Conservation (phyloP, 495 filamentous ascomycete genomes). For the Emericellopsis terricola region DNA sequence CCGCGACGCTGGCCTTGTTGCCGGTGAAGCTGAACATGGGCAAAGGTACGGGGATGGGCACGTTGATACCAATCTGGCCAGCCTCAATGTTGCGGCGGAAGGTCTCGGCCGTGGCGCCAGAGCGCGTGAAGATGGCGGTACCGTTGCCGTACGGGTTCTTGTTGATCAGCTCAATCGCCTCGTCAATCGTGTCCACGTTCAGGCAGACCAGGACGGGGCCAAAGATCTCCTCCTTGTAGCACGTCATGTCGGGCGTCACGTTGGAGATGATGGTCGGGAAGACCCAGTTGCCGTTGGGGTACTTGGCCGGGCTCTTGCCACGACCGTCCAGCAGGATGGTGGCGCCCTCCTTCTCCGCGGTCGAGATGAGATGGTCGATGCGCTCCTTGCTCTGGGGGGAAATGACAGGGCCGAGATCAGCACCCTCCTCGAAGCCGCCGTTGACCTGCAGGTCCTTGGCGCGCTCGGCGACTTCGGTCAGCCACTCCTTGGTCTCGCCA, state of each 20-base stretch:
- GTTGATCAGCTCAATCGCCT: constrained; percentile 48
- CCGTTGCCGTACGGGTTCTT: constrained; percentile 50
- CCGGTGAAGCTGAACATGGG: constrained; percentile 97
- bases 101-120: constrained; percentile 37
- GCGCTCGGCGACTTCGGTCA: constrained; percentile 76
- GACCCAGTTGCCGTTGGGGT: constrained; percentile 93
- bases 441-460: constrained; percentile 82
- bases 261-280: constrained; percentile 89
- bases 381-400: constrained; percentile 78
- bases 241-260: constrained; percentile 80
- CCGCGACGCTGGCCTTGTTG: constrained; percentile 92
- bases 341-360: constrained; percentile 82
- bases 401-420: constrained; percentile 94
- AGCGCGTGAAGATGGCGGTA: constrained; percentile 44
- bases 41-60: constrained; percentile 71
- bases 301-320: constrained; percentile 73
- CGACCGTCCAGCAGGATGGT: constrained; percentile 90
- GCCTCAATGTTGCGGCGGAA: constrained; percentile 53
- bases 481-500: constrained; percentile 85
- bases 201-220: constrained; percentile 83
- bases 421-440: constrained; percentile 85
- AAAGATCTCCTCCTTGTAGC: constrained; percentile 96
- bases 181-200: constrained; percentile 69
- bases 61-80: constrained; percentile 66
- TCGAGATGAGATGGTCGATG: constrained; percentile 77